phyloP scores from a whole-genome alignment of 1,139 yeast species.

The Geotrichum candidum region DNA sequence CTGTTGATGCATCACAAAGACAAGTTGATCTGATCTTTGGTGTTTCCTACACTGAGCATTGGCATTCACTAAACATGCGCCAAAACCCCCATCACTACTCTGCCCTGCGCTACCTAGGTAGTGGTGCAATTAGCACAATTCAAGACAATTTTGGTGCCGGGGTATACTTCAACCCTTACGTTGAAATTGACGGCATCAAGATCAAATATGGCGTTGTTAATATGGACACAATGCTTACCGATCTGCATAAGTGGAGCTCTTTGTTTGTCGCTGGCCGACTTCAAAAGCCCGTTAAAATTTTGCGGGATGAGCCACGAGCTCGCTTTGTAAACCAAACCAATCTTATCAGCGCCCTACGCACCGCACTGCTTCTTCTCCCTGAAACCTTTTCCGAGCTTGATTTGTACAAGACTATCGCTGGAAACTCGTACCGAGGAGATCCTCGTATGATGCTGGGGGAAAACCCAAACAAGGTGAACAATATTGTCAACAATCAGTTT shows the following conservation, averaged over 20 bases:
- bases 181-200: constrained; percentile 53
- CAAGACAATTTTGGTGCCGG: constrained; percentile 77
- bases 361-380: constrained; percentile 59
- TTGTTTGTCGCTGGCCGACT: constrained; percentile 87
- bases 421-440: constrained; percentile 84
- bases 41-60: constrained; percentile 63
- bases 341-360: constrained; percentile 66
- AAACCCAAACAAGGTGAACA: constrained; percentile 79
- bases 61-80: constrained; percentile 67
- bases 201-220: constrained; percentile 87
- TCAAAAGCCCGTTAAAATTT: constrained; percentile 84
- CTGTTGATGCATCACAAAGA: constrained; percentile 39
- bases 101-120: constrained; percentile 53
- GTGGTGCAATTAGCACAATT: constrained; percentile 50
- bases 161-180: constrained; percentile 88
- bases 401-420: constrained; percentile 71
- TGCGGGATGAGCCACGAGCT: constrained; percentile 57
- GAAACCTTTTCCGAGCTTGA: constrained; percentile 53
- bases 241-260: constrained; percentile 75
- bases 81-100: constrained; percentile 76
- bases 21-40: constrained; percentile 88
- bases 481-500: constrained; percentile 77
- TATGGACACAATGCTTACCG: constrained; percentile 52
- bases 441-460: constrained; percentile 83
- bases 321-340: constrained; percentile 69